Conservation (phyloP, 495 filamentous ascomycete species). For the Hypoxylon lenormandii region DNA sequence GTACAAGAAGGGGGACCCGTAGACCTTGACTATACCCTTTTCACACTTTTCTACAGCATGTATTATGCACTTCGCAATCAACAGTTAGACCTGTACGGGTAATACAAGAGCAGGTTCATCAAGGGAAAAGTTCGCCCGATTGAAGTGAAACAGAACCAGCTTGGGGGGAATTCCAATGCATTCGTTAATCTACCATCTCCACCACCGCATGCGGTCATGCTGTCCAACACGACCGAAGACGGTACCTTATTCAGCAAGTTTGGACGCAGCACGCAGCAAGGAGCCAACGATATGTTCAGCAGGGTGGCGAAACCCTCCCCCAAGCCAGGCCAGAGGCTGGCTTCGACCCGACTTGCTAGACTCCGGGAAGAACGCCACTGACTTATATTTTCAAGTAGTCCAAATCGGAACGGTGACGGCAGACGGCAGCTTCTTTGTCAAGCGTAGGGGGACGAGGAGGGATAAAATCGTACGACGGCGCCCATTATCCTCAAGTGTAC, state of each 20-base stretch:
- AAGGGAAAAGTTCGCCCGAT: constrained; percentile 46
- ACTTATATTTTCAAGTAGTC: constrained; percentile 43
- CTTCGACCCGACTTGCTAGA: constrained; percentile 46
- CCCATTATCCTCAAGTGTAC: constrained; percentile 26
- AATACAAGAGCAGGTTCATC: constrained; percentile 45
- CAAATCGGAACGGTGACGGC: constrained; percentile 49
- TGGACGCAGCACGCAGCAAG: constrained; percentile 21
- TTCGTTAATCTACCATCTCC: constrained; percentile 51
- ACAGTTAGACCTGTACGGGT: constrained; percentile 40
- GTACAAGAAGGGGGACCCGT: constrained; percentile 45
- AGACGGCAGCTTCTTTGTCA: constrained; percentile 46
- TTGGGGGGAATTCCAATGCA: constrained; percentile 45
- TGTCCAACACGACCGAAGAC: constrained; percentile 47
- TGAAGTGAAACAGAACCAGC: constrained; percentile 48
- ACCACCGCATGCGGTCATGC: constrained; percentile 49
- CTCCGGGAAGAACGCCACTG: constrained; percentile 49
- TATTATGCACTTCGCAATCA: constrained; percentile 48
- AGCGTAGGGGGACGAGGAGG: constrained; percentile 32
- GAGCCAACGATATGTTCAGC: constrained; percentile 46
- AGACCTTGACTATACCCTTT: constrained; percentile 43
- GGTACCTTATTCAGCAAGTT: constrained; percentile 47
- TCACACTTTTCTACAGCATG: constrained; percentile 46
- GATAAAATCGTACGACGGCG: constrained; percentile 43
- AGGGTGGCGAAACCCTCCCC: constrained; percentile 40
- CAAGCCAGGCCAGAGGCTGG: constrained; percentile 38